Evolutionary conservation across 2,329 filamentous ascomycete genomes (phyloP), one percentile per base, ranked within the genome.

Genomic region (Fusarium nelsonii): DNA sequence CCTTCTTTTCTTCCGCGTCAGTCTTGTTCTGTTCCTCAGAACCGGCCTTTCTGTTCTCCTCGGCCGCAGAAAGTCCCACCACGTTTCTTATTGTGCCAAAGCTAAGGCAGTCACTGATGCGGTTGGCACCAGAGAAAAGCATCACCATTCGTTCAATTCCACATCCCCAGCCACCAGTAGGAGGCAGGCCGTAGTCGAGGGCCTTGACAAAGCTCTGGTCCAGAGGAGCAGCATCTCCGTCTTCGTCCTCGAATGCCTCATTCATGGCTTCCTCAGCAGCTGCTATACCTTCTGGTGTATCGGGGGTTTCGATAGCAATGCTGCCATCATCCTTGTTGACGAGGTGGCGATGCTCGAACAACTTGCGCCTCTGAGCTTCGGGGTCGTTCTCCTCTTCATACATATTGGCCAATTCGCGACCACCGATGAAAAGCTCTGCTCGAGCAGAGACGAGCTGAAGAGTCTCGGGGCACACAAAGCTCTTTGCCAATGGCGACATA

Each of bases 341-440:
- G 20, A 80, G 74, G 28, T 73, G 77, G 30, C 81, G 78, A 71
- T 89, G 86, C 11, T 80, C 85, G 46, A 89, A 80, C 69, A 99
- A 94, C 79, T 99, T 99, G 57, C 87, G 84, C 45, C 92, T 86
- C 81, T 99, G 96, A 73, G 91, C 92, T 55, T 91, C 90, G 0
- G 96, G 96, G 52, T 93, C 92, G 79, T 99, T 99, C 78, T 99
- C 96, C 80, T 99, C 96, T 78, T 99, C 96, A 79, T 99, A 99
- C 83, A 95, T 97, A 79, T 99, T 99, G 64, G 95, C 93, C 33
- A 97, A 85, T 77, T 99, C 96, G 56, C 89, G 88, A 40, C 91
- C 89, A 50, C 88, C 82, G 66, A 97, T 88, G 80, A 97, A 97
- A 23, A 97, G 87, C 80, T 97, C 94, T 0, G 92, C 92, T 8